Base-by-base conservation (phyloP, 495 filamentous ascomycete species). In the Stereocaulon alpinum region DNA sequence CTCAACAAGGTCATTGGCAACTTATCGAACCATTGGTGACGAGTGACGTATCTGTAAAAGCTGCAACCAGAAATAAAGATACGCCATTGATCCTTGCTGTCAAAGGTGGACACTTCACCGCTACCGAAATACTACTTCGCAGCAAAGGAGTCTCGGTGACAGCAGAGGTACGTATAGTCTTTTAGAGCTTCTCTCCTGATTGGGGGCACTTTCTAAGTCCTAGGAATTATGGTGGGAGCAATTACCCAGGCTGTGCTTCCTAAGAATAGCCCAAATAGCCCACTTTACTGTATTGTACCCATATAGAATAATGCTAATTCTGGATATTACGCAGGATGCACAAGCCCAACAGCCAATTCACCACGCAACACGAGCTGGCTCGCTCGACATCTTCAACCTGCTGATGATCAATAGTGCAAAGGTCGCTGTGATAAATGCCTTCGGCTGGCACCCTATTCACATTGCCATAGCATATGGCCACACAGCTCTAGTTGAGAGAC, bases 401-500 rank as follows among this genome's bases (percentile, higher is more conserved):
- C 54, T 69, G 5, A 20, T 68, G n/a, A 61, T 61, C 1, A 53
- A 63, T 24, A 57, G 62, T 17, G 67, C 65, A 2, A 64, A 61
- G 18, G 37, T 69, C 4, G 60, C 57, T 18, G 54, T 48, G 6
- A 32, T 52, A 17, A 69, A 69, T 50, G 42, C 57, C 1, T 69
- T 62, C 40, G 67, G 66, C 10, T 69, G 64, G 63, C 61, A 68
- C 17, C 64, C 66, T 40, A 53, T 68, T 12, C 67, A 68, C 30
- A 64, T 69, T 30, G 66, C 67, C 6, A 53, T 62, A 24, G 67
- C 64, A 6, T 69, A 69, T 43, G 66, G 67, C 27, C 65, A 69
- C 37, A 10, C 40, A 10, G 49, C 55, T 5, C 41, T 69, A n/a
- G 50, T 69, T 5, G 50, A 65, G n/a, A 53, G 59, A 34, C 61